Base-by-base conservation (phyloP, 106 monocot genomes). In the Dendrobium chrysotoxum region DNA sequence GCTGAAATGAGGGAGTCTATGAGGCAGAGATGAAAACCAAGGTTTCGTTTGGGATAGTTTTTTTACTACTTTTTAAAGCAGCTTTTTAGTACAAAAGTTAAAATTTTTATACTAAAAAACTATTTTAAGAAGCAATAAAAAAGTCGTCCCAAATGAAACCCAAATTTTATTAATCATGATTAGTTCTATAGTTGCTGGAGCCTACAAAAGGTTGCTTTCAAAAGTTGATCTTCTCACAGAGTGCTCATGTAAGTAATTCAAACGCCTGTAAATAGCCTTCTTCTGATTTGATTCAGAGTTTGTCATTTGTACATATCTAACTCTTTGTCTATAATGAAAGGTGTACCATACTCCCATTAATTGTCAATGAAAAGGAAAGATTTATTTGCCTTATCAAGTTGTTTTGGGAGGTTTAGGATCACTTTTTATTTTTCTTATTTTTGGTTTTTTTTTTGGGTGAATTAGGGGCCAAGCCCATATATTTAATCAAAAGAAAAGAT, bases 221-320 rank as follows among this genome's bases (percentile, higher is more conserved):
- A 70, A 23, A 6, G 53, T 16, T 16, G 6, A 23, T 6, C 23
- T 23, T 64, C 64, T 64, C n/a, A 64, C 64, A 64, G n/a, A 21
- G 23, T 17, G 30, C 28, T 38, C 30, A 71, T 71, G 74, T 74
- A 74, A 28, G 41, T 74, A 42, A 74, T 74, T 42, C 41, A 18
- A 74, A 74, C 20, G n/a, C 41, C n/a, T 74, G 74, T 74, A 74
- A 74, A 42, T 74, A 74, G 42, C 20, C 10, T 74, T 3, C 40
- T 35, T 3, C 40, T 35, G 16, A 74, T 74, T 38, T 74, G 74
- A 74, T 74, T 74, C 21, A 35, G 70, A 70, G 35, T 23, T 31
- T 31, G 28, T 35, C 15, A 70, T 31, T 15, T 70, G 70, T 70
- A 35, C 30, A 31, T 31, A 70, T 70, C 30, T 16, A 35, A 70